Percentiles rank a stretch among this genome's conserved stretches.
Evolutionary conservation across 768 basidiomycete species (phyloP).

Genomic region (Russula ochroleuca): DNA sequence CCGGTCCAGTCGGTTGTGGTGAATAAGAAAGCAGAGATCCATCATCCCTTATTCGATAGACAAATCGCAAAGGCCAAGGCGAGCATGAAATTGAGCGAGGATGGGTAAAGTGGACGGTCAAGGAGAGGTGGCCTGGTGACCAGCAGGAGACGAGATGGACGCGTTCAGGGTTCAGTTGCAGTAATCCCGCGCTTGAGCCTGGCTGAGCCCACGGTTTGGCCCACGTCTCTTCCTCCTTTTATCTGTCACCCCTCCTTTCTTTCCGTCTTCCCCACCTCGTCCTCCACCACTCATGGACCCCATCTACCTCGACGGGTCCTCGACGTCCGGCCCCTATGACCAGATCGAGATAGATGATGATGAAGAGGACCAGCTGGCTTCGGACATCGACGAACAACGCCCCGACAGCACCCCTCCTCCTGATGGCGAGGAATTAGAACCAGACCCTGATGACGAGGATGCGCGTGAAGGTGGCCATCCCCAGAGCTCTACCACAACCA

Average conservation of each 20-base stretch:
- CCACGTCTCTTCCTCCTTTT: slow-evolving; percentile 12
- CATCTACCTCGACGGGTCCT: slow-evolving; percentile 26
- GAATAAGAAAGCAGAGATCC: background rate
- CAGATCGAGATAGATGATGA: slow-evolving; percentile 28
- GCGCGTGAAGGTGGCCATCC: slow-evolving; percentile 9
- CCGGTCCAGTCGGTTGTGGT: background rate
- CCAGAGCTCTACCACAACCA: slow-evolving; percentile 3
- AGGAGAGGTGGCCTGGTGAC: background rate
- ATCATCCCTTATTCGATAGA: background rate
- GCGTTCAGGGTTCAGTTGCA: slow-evolving; percentile 9
- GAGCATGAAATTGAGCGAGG: background rate
- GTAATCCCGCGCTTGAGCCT: slow-evolving; percentile 8
- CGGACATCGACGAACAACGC: slow-evolving; percentile 23
- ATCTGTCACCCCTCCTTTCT: slow-evolving; percentile 14
- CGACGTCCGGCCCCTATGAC: slow-evolving; percentile 15
- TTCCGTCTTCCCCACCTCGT: slow-evolving; percentile 7
- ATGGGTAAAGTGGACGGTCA: background rate
- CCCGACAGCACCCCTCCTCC: background rate
- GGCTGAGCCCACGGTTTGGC: slow-evolving; percentile 3
- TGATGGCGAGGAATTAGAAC: slow-evolving; percentile 27
- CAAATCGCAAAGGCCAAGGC: background rate
- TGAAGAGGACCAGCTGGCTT: slow-evolving; percentile 28
- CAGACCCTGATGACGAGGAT: slow-evolving; percentile 25
- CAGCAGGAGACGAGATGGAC: slow-evolving; percentile 2
- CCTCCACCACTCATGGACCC: slow-evolving; percentile 25